Conservation (phyloP, 2,329 filamentous ascomycete species). For the Exophiala aquamarina region DNA sequence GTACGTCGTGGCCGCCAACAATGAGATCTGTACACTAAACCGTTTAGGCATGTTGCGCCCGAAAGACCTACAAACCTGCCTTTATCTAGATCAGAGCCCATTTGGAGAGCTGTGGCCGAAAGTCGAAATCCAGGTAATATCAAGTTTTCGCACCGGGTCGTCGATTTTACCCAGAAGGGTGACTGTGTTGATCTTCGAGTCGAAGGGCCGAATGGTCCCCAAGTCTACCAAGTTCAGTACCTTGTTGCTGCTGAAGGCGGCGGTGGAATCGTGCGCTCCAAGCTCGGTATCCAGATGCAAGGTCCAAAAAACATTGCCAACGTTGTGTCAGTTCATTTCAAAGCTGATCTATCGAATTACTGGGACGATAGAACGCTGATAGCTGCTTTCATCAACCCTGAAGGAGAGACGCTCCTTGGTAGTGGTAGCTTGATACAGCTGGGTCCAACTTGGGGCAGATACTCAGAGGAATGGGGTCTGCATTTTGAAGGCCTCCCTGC, state of each 20-base stretch:
- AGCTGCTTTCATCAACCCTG: slow-evolving; percentile 22
- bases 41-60: neutral
- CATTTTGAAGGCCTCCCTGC: slow-evolving; percentile 28
- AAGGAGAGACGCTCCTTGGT: slow-evolving; percentile 16
- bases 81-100: slow-evolving; percentile 29
- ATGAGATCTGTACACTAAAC: neutral
- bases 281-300: too few species aligned
- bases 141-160: neutral
- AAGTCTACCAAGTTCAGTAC: slow-evolving; percentile 27
- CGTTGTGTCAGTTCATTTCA: slow-evolving; percentile 31
- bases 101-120: slow-evolving; percentile 30
- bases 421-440: slow-evolving; percentile 23
- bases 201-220: slow-evolving; percentile 21
- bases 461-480: slow-evolving; percentile 37
- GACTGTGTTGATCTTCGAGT: neutral
- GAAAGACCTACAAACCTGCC: neutral
- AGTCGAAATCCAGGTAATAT: slow-evolving; percentile 33
- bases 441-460: slow-evolving; percentile 27
- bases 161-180: neutral
- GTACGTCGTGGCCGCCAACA: too few species aligned
- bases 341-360: slow-evolving; percentile 28
- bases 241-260: slow-evolving; percentile 37
- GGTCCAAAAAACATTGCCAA: slow-evolving; percentile 33
- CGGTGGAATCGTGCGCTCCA: slow-evolving; percentile 12
- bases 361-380: slow-evolving; percentile 25